These are phyloP conservation scores for Batrachochytrium dendrobatidis DNA, from an alignment of 371 early-diverging fungal species.

Conservation along the genomic window DNA sequence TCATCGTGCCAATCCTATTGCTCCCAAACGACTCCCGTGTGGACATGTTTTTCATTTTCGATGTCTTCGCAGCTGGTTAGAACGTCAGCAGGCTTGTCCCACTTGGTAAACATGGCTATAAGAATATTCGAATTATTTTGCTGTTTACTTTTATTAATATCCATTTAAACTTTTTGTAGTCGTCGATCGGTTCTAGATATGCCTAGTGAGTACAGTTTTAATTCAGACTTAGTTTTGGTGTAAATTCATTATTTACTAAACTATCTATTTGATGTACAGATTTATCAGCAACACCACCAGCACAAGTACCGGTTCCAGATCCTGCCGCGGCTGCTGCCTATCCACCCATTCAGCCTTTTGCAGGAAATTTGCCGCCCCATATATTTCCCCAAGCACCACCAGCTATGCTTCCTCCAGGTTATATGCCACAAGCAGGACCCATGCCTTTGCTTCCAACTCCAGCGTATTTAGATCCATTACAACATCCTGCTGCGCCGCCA, in stretches of 20 bases:
- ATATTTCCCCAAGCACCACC: too few species aligned
- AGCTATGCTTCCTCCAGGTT: too few species aligned
- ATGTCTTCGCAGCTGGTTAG: slow-evolving; percentile 97
- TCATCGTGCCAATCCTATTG: slow-evolving; percentile 31
- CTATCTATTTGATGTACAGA: too few species aligned
- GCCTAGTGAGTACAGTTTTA: neutral
- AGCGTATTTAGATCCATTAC: too few species aligned
- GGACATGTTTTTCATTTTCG: slow-evolving; percentile 97
- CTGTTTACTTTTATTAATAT: neutral
- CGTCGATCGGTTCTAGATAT: slow-evolving; percentile 21
- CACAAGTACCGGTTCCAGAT: slow-evolving; percentile 20
- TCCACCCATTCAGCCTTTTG: slow-evolving; percentile 11
- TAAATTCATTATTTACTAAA: too few species aligned
- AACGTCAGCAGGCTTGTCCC: slow-evolving; percentile 97
- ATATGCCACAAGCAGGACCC: too few species aligned
- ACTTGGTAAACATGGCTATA: slow-evolving; percentile 60
- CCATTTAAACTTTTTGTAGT: too few species aligned
- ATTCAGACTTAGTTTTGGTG: too few species aligned
- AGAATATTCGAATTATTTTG: neutral
- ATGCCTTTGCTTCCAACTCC: too few species aligned
- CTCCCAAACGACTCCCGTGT: slow-evolving; percentile 90
- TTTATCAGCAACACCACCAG: slow-evolving; percentile 11
- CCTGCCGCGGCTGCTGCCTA: slow-evolving; percentile 22
- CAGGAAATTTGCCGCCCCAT: neutral
- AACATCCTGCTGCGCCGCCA: too few species aligned